Percentiles rank a stretch among this genome's conserved stretches.
Conservation (phyloP, 1,284 basidiomycete genomes). For the Schizophyllum amplum region DNA sequence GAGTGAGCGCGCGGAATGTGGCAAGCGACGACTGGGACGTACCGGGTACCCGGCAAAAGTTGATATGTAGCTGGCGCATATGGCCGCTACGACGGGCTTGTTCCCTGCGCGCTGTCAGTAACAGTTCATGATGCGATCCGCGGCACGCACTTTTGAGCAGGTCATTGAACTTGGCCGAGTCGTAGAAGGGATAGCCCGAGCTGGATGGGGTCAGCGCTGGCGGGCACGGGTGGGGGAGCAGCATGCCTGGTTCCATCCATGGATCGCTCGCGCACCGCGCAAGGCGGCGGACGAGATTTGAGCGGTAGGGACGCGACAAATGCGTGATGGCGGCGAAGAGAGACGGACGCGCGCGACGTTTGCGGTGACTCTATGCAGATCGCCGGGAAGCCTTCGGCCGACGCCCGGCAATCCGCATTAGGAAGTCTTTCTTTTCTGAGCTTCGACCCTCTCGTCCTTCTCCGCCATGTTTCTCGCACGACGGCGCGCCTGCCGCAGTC, state of each 20-base stretch:
- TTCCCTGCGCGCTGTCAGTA: constrained; percentile 39
- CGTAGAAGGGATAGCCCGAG: constrained; percentile 45
- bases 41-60: constrained; percentile 80
- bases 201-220: constrained; percentile 32
- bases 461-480: neutral
- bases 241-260: constrained; percentile 73
- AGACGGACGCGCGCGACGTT: neutral
- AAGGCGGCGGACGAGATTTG: neutral
- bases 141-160: constrained; percentile 50
- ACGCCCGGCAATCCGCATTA: neutral
- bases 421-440: neutral
- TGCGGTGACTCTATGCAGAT: neutral
- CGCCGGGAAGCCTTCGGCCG: neutral
- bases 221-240: constrained; percentile 16
- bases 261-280: neutral
- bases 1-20: neutral
- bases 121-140: constrained; percentile 6
- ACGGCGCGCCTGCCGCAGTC: neutral
- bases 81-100: constrained; percentile 68
- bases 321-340: neutral
- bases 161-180: constrained; percentile 54
- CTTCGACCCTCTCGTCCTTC: neutral
- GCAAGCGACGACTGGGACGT: constrained; percentile 18
- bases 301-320: neutral
- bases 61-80: constrained; percentile 76